These are phyloP conservation scores for Rhodotorula kratochvilovae DNA, from an alignment of 768 basidiomycete species.

Conservation along the genomic window DNA sequence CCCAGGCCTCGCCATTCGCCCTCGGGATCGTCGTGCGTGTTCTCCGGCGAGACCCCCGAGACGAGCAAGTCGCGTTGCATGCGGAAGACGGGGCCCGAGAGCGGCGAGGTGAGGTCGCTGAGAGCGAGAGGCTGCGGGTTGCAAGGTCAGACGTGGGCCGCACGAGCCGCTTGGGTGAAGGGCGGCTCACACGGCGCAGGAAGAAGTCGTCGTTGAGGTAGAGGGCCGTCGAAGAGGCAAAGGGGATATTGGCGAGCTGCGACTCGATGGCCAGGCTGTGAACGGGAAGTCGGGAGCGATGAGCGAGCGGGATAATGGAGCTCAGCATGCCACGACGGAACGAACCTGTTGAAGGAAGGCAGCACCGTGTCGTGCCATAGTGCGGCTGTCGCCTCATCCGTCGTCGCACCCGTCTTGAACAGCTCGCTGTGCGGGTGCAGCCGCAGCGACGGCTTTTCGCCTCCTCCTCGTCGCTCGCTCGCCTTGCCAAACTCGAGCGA, in stretches of 20 bases:
- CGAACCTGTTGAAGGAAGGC: slow-evolving; percentile 41
- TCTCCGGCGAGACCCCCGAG: slow-evolving; percentile 7
- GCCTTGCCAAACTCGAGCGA: neutral
- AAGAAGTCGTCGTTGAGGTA: slow-evolving; percentile 52
- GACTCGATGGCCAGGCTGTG: slow-evolving; percentile 41
- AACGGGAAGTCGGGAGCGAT: too few species aligned
- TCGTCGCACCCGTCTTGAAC: slow-evolving; percentile 7
- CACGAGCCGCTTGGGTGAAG: neutral
- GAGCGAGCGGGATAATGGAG: neutral
- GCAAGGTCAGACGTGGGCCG: neutral
- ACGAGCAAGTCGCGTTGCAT: slow-evolving; percentile 48
- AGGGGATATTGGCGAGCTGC: slow-evolving; percentile 33
- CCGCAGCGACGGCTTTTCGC: neutral
- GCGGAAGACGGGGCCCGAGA: slow-evolving; percentile 50
- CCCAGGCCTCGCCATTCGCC: slow-evolving; percentile 52
- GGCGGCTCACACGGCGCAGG: slow-evolving; percentile 35
- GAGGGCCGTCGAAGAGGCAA: slow-evolving; percentile 8
- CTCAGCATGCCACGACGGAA: rapidly evolving
- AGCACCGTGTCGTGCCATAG: slow-evolving; percentile 26
- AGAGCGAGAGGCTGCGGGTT: slow-evolving; percentile 22
- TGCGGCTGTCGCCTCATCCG: slow-evolving; percentile 2
- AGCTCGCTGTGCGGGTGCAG: slow-evolving; percentile 15
- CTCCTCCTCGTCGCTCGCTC: too few species aligned
- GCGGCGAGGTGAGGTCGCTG: slow-evolving; percentile 29
- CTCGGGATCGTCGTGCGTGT: slow-evolving; percentile 35